Evolutionary conservation across 164 flowering plant genomes (phyloP), one percentile per base, ranked within the genome.

Genomic region (Saururus chinensis): DNA sequence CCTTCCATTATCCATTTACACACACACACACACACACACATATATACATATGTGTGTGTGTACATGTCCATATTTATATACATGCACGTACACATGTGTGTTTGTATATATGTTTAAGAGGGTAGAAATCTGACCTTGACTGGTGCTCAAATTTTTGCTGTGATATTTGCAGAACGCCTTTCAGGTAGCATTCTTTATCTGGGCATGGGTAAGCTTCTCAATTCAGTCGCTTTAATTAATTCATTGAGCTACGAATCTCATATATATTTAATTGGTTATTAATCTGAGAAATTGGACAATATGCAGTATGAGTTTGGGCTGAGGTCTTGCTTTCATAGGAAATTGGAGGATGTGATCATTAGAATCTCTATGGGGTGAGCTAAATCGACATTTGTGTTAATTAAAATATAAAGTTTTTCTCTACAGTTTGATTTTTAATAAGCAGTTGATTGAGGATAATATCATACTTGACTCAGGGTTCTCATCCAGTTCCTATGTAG

Each of bases 171-270:
- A 89, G 91, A 91, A 91, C 68, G 92, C 97, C 1, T 91, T 91
- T 66, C 97, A 88, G 64, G 75, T 91, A 8, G 97, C 97, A 48
- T 88, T 88, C 84, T 80, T 88, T 55, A 74, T 68, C 1, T 91
- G 91, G 93, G 63, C 81, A 53, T 79, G 81, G 93, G 97, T 91
- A 81, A 74, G 83, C 25, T 11, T 9, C 25, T 13, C 22, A 17
- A 40, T 17, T 25, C 13, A n/a, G 17, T 19, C 40, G 0, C 2
- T 16, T n/a, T 12, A 12, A 9, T 16, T 14, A 3, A 11, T 26
- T 37, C 16, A 9, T 35, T 19, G n/a, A 30, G 11, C 22, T 37
- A 57, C 12, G 35, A 26, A 55, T 12, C 20, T n/a, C 8, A 12
- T 1, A 24, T 1, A 12, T 22, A 24, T 26, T 23, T 7, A 22